These are phyloP conservation scores for Alternaria solani DNA, from an alignment of 2,329 filamentous ascomycete genomes.

Conservation along the genomic window DNA sequence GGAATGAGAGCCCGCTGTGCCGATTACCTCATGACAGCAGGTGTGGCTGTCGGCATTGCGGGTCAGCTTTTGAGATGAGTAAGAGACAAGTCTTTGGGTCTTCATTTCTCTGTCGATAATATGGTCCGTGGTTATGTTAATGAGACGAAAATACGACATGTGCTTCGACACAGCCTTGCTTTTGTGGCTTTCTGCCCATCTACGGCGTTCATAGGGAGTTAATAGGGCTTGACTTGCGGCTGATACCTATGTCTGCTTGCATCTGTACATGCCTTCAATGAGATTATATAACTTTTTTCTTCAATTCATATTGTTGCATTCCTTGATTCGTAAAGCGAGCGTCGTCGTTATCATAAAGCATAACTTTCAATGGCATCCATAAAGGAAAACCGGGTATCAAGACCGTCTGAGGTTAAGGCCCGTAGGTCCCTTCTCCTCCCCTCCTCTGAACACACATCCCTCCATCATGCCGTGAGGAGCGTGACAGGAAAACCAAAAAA, in stretches of 20 bases:
- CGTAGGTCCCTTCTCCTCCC: neutral
- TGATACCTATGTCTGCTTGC: neutral
- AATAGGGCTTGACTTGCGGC: neutral
- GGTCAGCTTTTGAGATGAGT: conserved; percentile 45
- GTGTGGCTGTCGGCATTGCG: conserved; percentile 54
- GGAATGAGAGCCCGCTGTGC: conserved; percentile 25
- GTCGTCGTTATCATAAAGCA: conserved; percentile 3
- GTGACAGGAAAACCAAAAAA: neutral
- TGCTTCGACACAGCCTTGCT: conserved; percentile 12
- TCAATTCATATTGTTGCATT: neutral
- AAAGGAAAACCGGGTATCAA: conserved; percentile 36
- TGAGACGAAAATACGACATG: conserved; percentile 2
- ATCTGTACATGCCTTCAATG: neutral
- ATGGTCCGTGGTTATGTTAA: conserved; percentile 7
- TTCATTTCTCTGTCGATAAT: conserved; percentile 36
- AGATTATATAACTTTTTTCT: neutral
- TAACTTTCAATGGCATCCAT: neutral
- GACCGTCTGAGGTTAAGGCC: conserved; percentile 13
- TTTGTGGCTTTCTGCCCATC: neutral
- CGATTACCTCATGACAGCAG: conserved; percentile 31
- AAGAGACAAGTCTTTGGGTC: neutral
- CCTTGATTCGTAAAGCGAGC: neutral
- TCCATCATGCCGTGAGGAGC: conserved; percentile 4
- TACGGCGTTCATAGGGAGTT: conserved; percentile 3
- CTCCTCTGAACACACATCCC: neutral